phyloP scores from a whole-genome alignment of 2,329 filamentous ascomycete species.

The Apiospora kogelbergensis region DNA sequence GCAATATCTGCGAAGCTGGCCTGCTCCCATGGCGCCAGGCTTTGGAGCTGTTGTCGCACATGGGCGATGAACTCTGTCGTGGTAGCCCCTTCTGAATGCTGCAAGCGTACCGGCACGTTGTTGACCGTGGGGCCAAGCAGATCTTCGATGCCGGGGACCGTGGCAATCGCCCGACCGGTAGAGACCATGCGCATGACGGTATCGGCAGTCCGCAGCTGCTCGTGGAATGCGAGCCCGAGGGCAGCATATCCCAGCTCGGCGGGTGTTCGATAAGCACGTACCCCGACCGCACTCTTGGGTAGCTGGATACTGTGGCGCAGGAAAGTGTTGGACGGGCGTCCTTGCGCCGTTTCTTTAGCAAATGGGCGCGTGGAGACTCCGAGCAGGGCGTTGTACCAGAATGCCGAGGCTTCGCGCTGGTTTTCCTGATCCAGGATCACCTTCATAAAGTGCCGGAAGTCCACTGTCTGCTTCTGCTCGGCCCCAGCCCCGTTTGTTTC shows the following conservation, averaged over 20 bases:
- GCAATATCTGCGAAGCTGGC: not conserved
- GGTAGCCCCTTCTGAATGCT: not conserved
- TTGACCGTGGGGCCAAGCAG: not conserved
- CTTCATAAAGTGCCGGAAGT: slow-evolving; percentile 3
- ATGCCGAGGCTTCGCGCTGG: not conserved
- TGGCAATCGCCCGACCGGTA: not conserved
- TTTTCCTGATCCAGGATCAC: not conserved
- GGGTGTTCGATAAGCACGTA: not conserved
- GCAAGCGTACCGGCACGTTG: not conserved
- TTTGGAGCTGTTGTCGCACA: not conserved
- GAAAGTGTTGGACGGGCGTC: not conserved
- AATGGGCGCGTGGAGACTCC: not conserved
- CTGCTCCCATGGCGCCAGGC: not conserved
- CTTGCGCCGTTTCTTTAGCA: not conserved
- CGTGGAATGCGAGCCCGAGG: not conserved
- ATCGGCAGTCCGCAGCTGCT: not conserved
- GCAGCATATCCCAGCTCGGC: slow-evolving; percentile 1
- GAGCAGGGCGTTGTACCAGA: not conserved
- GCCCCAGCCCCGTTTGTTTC: not conserved
- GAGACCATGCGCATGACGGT: not conserved
- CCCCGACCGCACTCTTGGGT: no score
- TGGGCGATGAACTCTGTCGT: not conserved
- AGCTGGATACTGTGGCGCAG: not conserved
- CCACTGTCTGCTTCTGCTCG: not conserved
- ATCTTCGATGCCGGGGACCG: not conserved